Evolutionary conservation across 2,329 filamentous ascomycete genomes (phyloP).

Genomic region (Neonectria magnoliae): DNA sequence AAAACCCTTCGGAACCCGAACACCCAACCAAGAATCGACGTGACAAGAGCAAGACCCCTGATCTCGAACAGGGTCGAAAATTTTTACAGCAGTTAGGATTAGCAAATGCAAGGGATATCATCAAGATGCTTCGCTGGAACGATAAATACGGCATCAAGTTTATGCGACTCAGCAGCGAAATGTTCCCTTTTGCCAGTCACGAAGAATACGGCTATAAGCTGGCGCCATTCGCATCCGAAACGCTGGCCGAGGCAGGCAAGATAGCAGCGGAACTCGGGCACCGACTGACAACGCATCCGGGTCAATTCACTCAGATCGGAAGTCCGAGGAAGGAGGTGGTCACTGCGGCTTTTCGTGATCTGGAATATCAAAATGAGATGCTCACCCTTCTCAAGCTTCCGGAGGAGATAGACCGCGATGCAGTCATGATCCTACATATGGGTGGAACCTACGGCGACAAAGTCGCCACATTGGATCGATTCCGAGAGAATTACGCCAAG

Average conservation of each 20-base stretch:
- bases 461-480: constrained; percentile 78
- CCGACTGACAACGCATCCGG: constrained; percentile 88
- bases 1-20: constrained; percentile 78
- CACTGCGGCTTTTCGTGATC: constrained; percentile 78
- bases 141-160: constrained; percentile 92
- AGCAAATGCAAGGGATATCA: constrained; percentile 83
- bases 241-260: constrained; percentile 78
- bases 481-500: constrained; percentile 76
- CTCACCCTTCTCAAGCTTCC: constrained; percentile 80
- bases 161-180: constrained; percentile 90
- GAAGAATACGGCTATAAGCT: constrained; percentile 86
- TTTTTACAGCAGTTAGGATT: constrained; percentile 83
- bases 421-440: constrained; percentile 95
- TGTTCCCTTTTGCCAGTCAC: constrained; percentile 97
- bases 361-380: constrained; percentile 90
- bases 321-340: constrained; percentile 84
- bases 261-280: constrained; percentile 83
- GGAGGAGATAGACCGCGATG: constrained; percentile 81
- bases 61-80: constrained; percentile 71
- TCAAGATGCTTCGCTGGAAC: constrained; percentile 92
- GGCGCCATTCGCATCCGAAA: constrained; percentile 82
- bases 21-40: constrained; percentile 88
- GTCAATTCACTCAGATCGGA: constrained; percentile 91
- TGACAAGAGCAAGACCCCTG: constrained; percentile 75
- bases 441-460: constrained; percentile 93